These are phyloP conservation scores for Albizia julibrissin DNA, from an alignment of 306 rosid species.

Conservation along the genomic window DNA sequence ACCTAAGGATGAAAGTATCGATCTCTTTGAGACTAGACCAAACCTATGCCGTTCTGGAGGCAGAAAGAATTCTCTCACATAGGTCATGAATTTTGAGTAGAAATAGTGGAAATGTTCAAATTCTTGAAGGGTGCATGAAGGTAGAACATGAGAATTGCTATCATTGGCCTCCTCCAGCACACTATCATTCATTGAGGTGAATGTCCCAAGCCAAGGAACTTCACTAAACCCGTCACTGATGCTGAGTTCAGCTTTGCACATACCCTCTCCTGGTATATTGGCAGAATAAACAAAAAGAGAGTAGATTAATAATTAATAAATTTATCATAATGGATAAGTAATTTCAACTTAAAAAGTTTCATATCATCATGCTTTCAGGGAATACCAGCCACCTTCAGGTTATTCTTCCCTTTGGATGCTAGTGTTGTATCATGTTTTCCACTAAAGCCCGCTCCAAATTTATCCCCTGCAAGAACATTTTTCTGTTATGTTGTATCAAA, in stretches of 20 bases:
- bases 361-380: conserved; percentile 45
- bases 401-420: conserved; percentile 50
- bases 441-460: conserved; percentile 42
- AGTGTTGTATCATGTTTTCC: conserved; percentile 41
- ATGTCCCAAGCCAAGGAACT: conserved; percentile 65
- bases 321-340: neutral
- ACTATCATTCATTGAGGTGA: conserved; percentile 54
- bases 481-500: neutral
- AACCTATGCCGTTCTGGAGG: conserved; percentile 69
- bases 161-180: conserved; percentile 39
- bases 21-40: conserved; percentile 73
- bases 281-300: conserved; percentile 14
- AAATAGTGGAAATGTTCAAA: conserved; percentile 69
- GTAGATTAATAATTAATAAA: conserved; percentile 27
- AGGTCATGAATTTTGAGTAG: conserved; percentile 63
- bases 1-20: conserved; percentile 79
- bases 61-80: conserved; percentile 72
- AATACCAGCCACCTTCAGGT: conserved; percentile 88
- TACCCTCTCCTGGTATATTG: conserved; percentile 48
- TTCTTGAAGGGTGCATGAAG: conserved; percentile 62
- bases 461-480: conserved; percentile 46
- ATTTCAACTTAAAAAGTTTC: conserved; percentile 30
- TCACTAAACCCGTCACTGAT: conserved; percentile 44
- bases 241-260: conserved; percentile 53
- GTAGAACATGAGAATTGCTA: conserved; percentile 28